Evolutionary conservation across 1,139 yeast genomes (phyloP).

Genomic region (Groenewaldozyma auringiensis): DNA sequence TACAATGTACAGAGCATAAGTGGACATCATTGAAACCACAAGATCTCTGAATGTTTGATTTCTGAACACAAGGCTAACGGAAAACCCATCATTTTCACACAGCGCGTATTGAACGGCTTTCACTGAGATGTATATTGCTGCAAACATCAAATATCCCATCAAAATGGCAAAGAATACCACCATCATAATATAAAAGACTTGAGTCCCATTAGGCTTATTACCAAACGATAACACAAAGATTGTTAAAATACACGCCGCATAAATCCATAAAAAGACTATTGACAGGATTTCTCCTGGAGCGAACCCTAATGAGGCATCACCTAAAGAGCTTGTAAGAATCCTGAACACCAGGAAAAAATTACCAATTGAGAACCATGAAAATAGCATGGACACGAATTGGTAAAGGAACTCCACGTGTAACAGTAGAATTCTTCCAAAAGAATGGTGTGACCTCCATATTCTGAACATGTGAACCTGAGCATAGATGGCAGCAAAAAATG

Average conservation of each 20-base stretch:
- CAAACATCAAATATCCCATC: constrained; percentile 88
- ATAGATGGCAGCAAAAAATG: constrained; percentile 75
- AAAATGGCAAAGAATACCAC: constrained; percentile 82
- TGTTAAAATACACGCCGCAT: constrained; percentile 78
- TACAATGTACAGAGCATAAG: constrained; percentile 71
- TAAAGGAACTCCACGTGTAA: constrained; percentile 65
- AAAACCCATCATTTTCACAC: constrained; percentile 37
- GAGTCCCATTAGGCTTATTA: constrained; percentile 90
- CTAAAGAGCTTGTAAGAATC: constrained; percentile 63
- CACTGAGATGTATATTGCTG: constrained; percentile 77
- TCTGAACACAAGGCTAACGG: constrained; percentile 44
- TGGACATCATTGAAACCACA: constrained; percentile 76
- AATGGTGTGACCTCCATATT: constrained; percentile 64
- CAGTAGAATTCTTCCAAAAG: constrained; percentile 51
- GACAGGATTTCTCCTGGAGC: constrained; percentile 73
- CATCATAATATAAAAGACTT: constrained; percentile 70
- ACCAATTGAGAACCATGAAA: constrained; percentile 75
- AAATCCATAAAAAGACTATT: constrained; percentile 81
- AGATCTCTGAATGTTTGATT: constrained; percentile 72
- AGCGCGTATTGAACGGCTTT: constrained; percentile 49
- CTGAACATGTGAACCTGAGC: constrained; percentile 64
- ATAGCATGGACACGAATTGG: constrained; percentile 55
- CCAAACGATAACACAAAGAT: constrained; percentile 91
- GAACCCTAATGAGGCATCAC: constrained; percentile 45
- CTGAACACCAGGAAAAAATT: constrained; percentile 70